Percentiles rank a stretch among this genome's conserved stretches.
phyloP scores from a whole-genome alignment of 2,329 filamentous ascomycete species.

The Dothiorella sarmentorum region DNA sequence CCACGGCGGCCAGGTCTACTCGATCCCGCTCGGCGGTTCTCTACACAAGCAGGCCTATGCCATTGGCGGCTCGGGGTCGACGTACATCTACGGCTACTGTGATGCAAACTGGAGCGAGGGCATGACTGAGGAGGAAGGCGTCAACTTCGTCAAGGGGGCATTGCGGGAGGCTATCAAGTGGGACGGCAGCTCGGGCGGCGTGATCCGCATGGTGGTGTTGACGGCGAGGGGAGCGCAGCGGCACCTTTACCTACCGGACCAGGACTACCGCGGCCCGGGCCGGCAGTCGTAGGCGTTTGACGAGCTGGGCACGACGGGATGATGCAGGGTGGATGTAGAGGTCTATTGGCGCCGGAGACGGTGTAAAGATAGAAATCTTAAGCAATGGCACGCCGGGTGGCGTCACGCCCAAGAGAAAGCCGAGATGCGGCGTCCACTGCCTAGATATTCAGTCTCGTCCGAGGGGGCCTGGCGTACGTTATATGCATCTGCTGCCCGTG shows the following conservation, averaged over 20 bases:
- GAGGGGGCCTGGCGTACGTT: too few relatives aligned
- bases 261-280: constrained; percentile 72
- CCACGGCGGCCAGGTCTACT: constrained; percentile 95
- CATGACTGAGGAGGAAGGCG: constrained; percentile 89
- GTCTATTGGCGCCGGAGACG: constrained; percentile 1
- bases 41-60: constrained; percentile 96
- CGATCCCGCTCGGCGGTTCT: constrained; percentile 91
- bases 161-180: constrained; percentile 96
- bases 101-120: constrained; percentile 93
- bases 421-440: not conserved
- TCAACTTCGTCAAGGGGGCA: constrained; percentile 88
- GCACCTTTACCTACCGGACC: constrained; percentile 91
- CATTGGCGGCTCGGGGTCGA: constrained; percentile 94
- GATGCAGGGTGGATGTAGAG: constrained; percentile 1
- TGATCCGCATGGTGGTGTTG: constrained; percentile 96
- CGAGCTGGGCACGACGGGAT: not conserved
- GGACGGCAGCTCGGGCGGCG: constrained; percentile 97
- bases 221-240: constrained; percentile 85
- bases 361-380: constrained; percentile 13
- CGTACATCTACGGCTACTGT: constrained; percentile 99
- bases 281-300: constrained; percentile 36
- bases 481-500: too few relatives aligned
- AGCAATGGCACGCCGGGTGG: constrained; percentile 15
- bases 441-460: too few relatives aligned
- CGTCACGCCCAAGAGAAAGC: constrained; percentile 2